Base-by-base conservation (phyloP, 805 yeast genomes). In the Tetrapisispora fleetii region DNA sequence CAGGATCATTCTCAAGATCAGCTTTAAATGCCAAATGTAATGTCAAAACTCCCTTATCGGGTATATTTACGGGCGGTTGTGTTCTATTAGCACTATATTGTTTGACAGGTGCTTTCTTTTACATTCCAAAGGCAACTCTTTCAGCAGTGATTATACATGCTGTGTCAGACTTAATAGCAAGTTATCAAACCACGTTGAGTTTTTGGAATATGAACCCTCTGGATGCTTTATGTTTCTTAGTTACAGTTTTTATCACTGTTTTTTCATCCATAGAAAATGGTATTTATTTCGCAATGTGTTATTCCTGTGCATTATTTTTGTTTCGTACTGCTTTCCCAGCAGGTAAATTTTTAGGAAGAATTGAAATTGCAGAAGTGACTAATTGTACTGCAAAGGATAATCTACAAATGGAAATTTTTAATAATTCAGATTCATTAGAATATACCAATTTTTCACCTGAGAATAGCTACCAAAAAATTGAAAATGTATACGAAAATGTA, bases 11-110 rank as follows among this genome's bases (percentile, higher is more conserved):
- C 67, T 85, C 95, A 18, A 82, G 97, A 72, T 85, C 96, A 42
- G 96, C 97, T 7, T 75, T 90, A 59, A 90, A 91, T 69, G 84
- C 95, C 45, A 90, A 90, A 69, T 90, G 96, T 76, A 95, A 95
- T 64, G 97, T 90, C 42, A 79, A 89, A 63, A 90, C 97, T 19
- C 97, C 97, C 35, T 71, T 90, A 51, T 95, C 96, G 42, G 96
- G 96, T 69, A 75, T 88, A 40, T 85, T 81, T 67, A 86, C 96
- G 14, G 97, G 96, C 63, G 79, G 77, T 41, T 90, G 91, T 67
- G 97, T 90, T 21, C 68, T 90, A 53, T 71, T 90, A 53, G 95
- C 96, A 2, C 74, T 90, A 54, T 90, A 89, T 67, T 81, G 85
- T 51, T 76, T 90, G 58, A 89, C 96, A 4, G 74, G 73, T 49